Conservation (phyloP, 176 grass and related monocot species). For the Puccinellia tenuiflora region DNA sequence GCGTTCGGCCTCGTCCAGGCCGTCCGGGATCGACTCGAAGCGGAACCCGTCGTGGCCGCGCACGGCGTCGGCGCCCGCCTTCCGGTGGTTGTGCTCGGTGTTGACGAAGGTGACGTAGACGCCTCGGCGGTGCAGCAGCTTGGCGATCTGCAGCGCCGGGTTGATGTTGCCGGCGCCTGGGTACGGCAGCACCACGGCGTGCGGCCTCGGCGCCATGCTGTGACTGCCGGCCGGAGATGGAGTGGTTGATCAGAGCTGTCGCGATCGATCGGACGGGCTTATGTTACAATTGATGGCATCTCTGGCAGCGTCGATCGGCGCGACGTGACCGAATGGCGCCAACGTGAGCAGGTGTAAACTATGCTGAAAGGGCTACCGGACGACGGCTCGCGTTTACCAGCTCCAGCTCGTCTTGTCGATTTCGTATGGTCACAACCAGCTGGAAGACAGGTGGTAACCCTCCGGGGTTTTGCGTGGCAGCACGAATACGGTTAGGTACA, state of each 20-base stretch:
- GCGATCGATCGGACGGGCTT: neutral
- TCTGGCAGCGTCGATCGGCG: too few relatives aligned
- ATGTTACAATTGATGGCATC: too few relatives aligned
- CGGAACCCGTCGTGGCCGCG: neutral
- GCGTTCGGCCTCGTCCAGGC: neutral
- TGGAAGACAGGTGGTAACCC: too few relatives aligned
- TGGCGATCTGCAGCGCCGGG: slow-evolving; percentile 43
- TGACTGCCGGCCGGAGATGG: neutral
- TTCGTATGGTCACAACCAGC: too few relatives aligned
- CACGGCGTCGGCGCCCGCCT: neutral
- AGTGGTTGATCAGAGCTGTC: neutral
- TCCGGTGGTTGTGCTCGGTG: slow-evolving; percentile 52
- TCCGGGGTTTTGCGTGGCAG: too few relatives aligned
- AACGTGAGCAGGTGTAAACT: too few relatives aligned
- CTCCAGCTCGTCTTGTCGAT: too few relatives aligned
- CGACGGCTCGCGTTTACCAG: too few relatives aligned
- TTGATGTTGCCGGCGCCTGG: slow-evolving; percentile 41
- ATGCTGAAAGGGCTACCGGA: too few relatives aligned
- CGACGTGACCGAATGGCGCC: too few relatives aligned
- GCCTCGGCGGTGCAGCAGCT: slow-evolving; percentile 31
- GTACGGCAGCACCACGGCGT: slow-evolving; percentile 41
- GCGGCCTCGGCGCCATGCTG: slow-evolving; percentile 3
- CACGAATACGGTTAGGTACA: too few relatives aligned
- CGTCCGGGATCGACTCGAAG: neutral
- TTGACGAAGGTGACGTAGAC: slow-evolving; percentile 55